A percentile compares a stretch with the other conserved stretches of the same genome.
Evolutionary conservation across 495 filamentous ascomycete genomes (phyloP).

Genomic region (Daldinia bambusicola): DNA sequence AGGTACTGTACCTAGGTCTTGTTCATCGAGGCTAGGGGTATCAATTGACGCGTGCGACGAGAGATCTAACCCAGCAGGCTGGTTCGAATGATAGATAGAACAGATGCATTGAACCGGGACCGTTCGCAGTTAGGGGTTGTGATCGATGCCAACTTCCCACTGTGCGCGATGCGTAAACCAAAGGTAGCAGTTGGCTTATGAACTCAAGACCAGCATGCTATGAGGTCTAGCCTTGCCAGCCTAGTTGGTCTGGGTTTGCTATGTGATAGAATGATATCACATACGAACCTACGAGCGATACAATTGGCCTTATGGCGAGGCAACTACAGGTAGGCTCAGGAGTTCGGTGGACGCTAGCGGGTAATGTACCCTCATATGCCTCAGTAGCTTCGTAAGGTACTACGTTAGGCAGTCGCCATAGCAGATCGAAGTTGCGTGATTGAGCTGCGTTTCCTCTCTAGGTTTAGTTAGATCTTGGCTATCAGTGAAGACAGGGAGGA

Average conservation of each 20-base stretch:
- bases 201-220: conserved; percentile 16
- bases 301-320: not conserved
- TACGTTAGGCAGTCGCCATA: conserved; percentile 24
- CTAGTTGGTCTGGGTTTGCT: not conserved
- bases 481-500: not conserved
- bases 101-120: conserved; percentile 3
- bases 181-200: not conserved
- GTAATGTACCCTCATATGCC: not conserved
- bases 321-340: not conserved
- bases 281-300: not conserved
- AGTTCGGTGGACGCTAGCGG: conserved; percentile 6
- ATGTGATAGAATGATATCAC: conserved; percentile 6
- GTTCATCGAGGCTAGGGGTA: conserved; percentile 2
- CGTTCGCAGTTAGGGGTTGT: not conserved
- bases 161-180: not conserved
- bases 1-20: no score
- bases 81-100: conserved; percentile 23
- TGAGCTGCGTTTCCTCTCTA: conserved; percentile 10
- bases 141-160: conserved; percentile 35
- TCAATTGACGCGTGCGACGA: conserved; percentile 19
- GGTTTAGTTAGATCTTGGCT: conserved; percentile 8
- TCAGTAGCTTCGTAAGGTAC: not conserved
- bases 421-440: conserved; percentile 35
- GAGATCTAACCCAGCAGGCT: conserved; percentile 31
- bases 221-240: not conserved